Percentiles rank a stretch among this genome's conserved stretches.
Conservation (phyloP, 2,329 filamentous ascomycete species). For the Atkinsonella texensis region DNA sequence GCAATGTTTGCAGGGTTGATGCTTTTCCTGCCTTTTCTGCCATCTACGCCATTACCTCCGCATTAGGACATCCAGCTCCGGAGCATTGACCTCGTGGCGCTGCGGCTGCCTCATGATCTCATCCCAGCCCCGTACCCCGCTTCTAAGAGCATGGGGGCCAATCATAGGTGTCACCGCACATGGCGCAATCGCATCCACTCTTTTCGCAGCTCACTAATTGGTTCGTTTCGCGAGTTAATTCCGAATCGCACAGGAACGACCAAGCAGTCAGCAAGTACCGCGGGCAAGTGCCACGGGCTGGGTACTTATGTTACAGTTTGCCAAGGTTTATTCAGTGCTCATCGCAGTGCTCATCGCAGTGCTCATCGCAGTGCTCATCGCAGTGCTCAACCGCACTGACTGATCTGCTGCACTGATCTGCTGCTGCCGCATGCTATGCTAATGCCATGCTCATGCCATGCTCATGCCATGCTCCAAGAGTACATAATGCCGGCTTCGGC, state of each 20-base stretch:
- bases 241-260: too few species aligned
- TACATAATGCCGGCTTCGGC: background rate
- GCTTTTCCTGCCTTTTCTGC: background rate
- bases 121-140: conserved; percentile 3
- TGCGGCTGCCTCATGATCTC: background rate
- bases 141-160: conserved; percentile 1
- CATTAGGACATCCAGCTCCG: background rate
- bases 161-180: conserved; percentile 2
- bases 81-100: conserved; percentile 2
- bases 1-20: background rate
- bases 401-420: background rate
- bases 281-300: too few species aligned
- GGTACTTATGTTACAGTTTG: too few species aligned
- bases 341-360: too few species aligned
- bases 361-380: too few species aligned
- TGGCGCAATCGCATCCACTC: conserved; percentile 7
- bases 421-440: background rate
- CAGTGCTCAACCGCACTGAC: background rate
- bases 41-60: background rate
- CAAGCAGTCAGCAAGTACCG: too few species aligned
- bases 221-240: background rate
- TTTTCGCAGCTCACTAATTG: background rate
- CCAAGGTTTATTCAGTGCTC: too few species aligned
- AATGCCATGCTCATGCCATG: too few species aligned
- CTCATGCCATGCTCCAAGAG: too few species aligned